phyloP scores from a whole-genome alignment of 805 yeast species.

The Kodamaea neixiangensis region DNA sequence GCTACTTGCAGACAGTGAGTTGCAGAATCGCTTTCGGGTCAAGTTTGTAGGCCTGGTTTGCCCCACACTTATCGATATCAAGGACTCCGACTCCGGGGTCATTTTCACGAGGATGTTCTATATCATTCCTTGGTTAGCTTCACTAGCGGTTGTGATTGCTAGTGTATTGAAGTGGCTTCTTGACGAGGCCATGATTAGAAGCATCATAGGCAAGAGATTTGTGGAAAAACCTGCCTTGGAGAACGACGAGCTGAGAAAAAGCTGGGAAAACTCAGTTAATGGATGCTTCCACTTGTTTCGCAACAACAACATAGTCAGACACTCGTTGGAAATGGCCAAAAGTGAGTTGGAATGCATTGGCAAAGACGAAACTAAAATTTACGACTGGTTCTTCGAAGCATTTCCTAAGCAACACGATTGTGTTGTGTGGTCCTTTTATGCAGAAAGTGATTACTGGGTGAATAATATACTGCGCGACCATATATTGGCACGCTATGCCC shows the following conservation, averaged over 20 bases:
- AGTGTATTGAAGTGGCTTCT: slow-evolving; percentile 32
- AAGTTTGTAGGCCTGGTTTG: slow-evolving; percentile 61
- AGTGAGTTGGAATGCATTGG: slow-evolving; percentile 60
- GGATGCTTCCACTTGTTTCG: slow-evolving; percentile 46
- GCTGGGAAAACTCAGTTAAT: slow-evolving; percentile 38
- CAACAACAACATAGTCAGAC: slow-evolving; percentile 49
- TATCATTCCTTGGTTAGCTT: slow-evolving; percentile 39
- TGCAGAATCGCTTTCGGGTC: slow-evolving; percentile 29
- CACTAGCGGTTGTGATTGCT: slow-evolving; percentile 25
- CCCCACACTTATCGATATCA: slow-evolving; percentile 69
- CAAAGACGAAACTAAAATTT: slow-evolving; percentile 47
- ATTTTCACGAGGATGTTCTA: slow-evolving; percentile 25
- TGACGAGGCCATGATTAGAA: slow-evolving; percentile 22
- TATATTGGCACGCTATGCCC: slow-evolving; percentile 40
- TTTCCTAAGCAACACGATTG: slow-evolving; percentile 22
- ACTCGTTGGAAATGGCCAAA: slow-evolving; percentile 55
- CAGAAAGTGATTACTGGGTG: slow-evolving; percentile 69
- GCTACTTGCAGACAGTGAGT: slow-evolving; percentile 23
- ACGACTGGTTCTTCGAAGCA: slow-evolving; percentile 46
- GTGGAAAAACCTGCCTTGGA: slow-evolving; percentile 27
- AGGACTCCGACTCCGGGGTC: slow-evolving; percentile 40
- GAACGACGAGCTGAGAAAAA: slow-evolving; percentile 20
- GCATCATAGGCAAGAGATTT: slow-evolving; percentile 23
- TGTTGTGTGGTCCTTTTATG: slow-evolving; percentile 58
- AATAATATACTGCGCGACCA: slow-evolving; percentile 49